Evolutionary conservation across 1,284 basidiomycete species (phyloP).

Genomic region (Microbotryomycetes sp.): DNA sequence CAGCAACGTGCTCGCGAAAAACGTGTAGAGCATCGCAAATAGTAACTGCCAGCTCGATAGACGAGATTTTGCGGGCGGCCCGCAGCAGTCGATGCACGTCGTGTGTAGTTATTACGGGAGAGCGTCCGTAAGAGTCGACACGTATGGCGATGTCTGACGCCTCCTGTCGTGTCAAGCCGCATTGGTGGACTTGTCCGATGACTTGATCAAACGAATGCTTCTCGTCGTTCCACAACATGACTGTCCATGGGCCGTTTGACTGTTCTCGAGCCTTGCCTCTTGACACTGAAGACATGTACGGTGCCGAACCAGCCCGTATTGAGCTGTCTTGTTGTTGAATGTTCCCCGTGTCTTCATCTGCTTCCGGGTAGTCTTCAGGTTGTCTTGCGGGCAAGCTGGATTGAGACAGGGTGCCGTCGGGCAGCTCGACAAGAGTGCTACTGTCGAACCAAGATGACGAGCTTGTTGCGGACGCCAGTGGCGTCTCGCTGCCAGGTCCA

Average conservation of each 20-base stretch:
- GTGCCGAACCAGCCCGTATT: background rate
- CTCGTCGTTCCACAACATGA: constrained; percentile 95
- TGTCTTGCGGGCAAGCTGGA: background rate
- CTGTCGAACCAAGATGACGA: constrained; percentile 3
- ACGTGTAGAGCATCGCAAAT: constrained; percentile 81
- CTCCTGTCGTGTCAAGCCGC: constrained; percentile 54
- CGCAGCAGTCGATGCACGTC: constrained; percentile 65
- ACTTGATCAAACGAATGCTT: constrained; percentile 92
- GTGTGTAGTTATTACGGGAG: constrained; percentile 69
- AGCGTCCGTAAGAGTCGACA: constrained; percentile 70
- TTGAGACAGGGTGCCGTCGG: background rate
- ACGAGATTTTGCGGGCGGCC: constrained; percentile 68
- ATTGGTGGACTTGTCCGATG: constrained; percentile 66
- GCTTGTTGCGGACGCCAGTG: background rate
- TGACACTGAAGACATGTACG: constrained; percentile 6
- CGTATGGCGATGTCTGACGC: constrained; percentile 58
- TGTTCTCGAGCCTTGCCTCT: constrained; percentile 33
- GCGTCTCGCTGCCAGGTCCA: background rate
- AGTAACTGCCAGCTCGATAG: constrained; percentile 87
- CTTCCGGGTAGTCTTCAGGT: background rate
- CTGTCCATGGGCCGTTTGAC: constrained; percentile 59
- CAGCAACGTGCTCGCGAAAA: constrained; percentile 78
- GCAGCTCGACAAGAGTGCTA: background rate
- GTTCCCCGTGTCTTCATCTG: background rate
- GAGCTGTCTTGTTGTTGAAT: background rate